phyloP scores from a whole-genome alignment of 495 filamentous ascomycete genomes.

The Penicillium cataractarum region DNA sequence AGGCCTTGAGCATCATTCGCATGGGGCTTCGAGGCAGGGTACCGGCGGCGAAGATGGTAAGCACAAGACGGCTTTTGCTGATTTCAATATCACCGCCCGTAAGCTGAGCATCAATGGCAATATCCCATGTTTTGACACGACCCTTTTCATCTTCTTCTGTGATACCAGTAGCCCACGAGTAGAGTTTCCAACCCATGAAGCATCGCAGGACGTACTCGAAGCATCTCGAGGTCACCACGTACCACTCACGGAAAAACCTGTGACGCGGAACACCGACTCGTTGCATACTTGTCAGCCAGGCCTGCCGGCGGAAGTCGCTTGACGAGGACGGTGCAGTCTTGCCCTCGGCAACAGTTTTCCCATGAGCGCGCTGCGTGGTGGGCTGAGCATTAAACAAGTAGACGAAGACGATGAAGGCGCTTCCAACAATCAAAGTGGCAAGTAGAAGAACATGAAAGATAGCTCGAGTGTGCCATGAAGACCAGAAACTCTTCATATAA shows the following conservation, averaged over 20 bases:
- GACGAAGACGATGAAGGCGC: conserved; percentile 68
- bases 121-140: conserved; percentile 89
- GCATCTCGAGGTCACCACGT: conserved; percentile 77
- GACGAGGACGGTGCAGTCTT: conserved; percentile 71
- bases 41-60: conserved; percentile 86
- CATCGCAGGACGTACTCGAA: conserved; percentile 81
- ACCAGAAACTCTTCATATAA: conserved; percentile 36
- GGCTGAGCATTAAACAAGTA: conserved; percentile 65
- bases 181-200: conserved; percentile 72
- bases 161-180: conserved; percentile 75
- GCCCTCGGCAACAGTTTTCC: conserved; percentile 27
- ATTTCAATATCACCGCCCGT: conserved; percentile 92
- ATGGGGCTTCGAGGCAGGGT: conserved; percentile 84
- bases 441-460: conserved; percentile 57
- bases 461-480: conserved; percentile 46
- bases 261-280: conserved; percentile 92
- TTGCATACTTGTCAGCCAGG: conserved; percentile 94
- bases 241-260: conserved; percentile 80
- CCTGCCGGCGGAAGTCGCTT: conserved; percentile 82
- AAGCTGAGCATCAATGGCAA: conserved; percentile 92
- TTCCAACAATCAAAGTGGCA: conserved; percentile 63
- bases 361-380: conserved; percentile 32
- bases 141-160: conserved; percentile 86
- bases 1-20: conserved; percentile 86
- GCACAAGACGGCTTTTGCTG: conserved; percentile 80